phyloP scores from a whole-genome alignment of 345 rosid species.

The Rubroshorea leprosula region DNA sequence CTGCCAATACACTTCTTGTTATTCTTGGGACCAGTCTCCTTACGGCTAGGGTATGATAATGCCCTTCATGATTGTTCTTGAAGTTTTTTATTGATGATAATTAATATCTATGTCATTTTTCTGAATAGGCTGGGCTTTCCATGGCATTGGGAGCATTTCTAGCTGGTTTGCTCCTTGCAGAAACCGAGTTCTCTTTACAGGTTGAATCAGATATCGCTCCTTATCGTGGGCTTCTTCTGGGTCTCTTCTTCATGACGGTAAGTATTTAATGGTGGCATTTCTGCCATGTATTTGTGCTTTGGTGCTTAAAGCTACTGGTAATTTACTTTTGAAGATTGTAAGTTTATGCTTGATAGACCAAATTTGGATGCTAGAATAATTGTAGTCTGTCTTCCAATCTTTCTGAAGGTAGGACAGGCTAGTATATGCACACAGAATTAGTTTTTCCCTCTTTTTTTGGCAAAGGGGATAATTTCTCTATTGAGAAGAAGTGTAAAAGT shows the following conservation, averaged over 20 bases:
- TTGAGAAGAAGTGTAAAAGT: neutral
- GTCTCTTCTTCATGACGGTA: slow-evolving; percentile 99
- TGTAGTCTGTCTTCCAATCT: neutral
- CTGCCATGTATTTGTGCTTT: neutral
- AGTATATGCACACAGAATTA: neutral
- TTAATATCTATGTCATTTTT: slow-evolving; percentile 15
- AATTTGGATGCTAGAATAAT: neutral
- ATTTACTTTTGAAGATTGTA: slow-evolving; percentile 1
- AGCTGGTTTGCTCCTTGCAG: slow-evolving; percentile 99
- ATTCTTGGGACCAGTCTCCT: slow-evolving; percentile 97
- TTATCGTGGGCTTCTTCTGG: slow-evolving; percentile 92
- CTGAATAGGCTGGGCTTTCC: slow-evolving; percentile 93
- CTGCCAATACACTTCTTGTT: slow-evolving; percentile 93
- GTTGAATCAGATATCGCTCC: slow-evolving; percentile 99
- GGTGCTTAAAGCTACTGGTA: slow-evolving; percentile 8
- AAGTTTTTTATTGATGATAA: slow-evolving; percentile 10
- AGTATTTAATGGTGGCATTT: slow-evolving; percentile 12
- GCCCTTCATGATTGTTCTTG: slow-evolving; percentile 17
- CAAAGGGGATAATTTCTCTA: neutral
- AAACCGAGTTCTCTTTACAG: slow-evolving; percentile 98
- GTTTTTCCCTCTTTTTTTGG: neutral
- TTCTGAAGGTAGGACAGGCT: neutral
- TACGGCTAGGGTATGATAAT: slow-evolving; percentile 83
- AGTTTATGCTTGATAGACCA: slow-evolving; percentile 1
- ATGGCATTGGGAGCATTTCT: slow-evolving; percentile 98